Conservation (phyloP, 176 grass and related monocot genomes). For the Triticum timopheevii region DNA sequence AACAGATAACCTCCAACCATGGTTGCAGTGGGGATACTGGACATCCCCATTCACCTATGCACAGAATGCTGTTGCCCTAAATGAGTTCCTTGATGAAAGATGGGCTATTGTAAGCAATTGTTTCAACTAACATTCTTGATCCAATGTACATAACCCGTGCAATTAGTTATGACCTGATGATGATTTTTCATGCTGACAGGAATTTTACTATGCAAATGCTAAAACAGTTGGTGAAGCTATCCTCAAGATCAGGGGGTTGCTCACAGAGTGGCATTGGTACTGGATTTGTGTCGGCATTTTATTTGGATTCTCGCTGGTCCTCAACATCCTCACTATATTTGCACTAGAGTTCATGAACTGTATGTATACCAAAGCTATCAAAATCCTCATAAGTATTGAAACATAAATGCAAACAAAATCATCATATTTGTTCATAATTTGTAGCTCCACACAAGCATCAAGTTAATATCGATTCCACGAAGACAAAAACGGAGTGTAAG, state of each 20-base stretch:
- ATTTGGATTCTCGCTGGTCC: constrained; percentile 65
- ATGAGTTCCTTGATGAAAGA: constrained; percentile 76
- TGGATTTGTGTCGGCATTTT: constrained; percentile 74
- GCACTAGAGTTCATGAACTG: constrained; percentile 71
- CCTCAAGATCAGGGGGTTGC: constrained; percentile 64
- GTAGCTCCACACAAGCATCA: constrained; percentile 73
- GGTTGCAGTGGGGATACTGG: constrained; percentile 73
- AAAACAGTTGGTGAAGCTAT: constrained; percentile 72
- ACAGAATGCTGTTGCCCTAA: constrained; percentile 61
- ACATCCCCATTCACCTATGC: constrained; percentile 69
- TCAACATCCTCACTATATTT: constrained; percentile 86
- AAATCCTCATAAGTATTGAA: constrained; percentile 12
- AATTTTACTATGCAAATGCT: constrained; percentile 52
- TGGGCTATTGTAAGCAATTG: constrained; percentile 72
- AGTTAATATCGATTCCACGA: constrained; percentile 30
- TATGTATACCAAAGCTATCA: constrained; percentile 40
- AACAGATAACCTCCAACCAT: constrained; percentile 62
- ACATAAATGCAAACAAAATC: not conserved
- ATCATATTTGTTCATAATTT: constrained; percentile 29
- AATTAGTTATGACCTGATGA: constrained; percentile 13
- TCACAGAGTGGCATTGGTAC: constrained; percentile 83
- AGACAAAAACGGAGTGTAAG: constrained; percentile 35
- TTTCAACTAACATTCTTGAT: constrained; percentile 26
- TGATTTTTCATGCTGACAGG: constrained; percentile 47
- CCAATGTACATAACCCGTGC: not conserved